Conservation (phyloP, 768 basidiomycete species). For the Serendipita sp. region DNA sequence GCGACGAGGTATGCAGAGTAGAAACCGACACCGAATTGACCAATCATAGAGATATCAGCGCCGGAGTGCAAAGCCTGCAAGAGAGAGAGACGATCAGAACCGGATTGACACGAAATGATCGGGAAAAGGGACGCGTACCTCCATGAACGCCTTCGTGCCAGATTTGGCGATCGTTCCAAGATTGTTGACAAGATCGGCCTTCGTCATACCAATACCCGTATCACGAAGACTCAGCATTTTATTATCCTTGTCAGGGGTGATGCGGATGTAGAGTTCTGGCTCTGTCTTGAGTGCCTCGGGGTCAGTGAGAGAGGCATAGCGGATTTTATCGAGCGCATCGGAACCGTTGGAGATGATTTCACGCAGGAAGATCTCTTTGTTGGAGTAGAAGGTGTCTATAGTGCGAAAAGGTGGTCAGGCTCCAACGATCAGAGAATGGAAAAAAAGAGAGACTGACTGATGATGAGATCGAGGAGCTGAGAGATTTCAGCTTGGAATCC, state of each 20-base stretch:
- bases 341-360: conserved; percentile 95
- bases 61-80: conserved; percentile 20
- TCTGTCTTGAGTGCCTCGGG: conserved; percentile 73
- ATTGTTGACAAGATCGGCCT: conserved; percentile 99
- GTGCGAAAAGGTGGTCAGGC: neutral
- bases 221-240: conserved; percentile 84
- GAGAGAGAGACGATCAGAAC: neutral
- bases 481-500: conserved; percentile 99
- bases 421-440: conserved; percentile 9
- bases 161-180: conserved; percentile 92
- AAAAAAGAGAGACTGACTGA: conserved; percentile 46
- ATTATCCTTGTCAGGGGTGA: conserved; percentile 91
- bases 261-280: conserved; percentile 89
- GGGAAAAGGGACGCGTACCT: conserved; percentile 58
- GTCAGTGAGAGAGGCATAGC: conserved; percentile 91
- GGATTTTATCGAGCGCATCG: conserved; percentile 98
- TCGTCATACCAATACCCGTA: conserved; percentile 98
- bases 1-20: conserved; percentile 99
- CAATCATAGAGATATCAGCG: conserved; percentile 65
- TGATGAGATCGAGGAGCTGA: conserved; percentile 95
- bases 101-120: too few relatives aligned
- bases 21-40: conserved; percentile 99
- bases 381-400: conserved; percentile 98
- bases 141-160: conserved; percentile 99
- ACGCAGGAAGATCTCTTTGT: conserved; percentile 99